Evolutionary conservation across 2,329 filamentous ascomycete genomes (phyloP).

Genomic region (Apiospora marii): DNA sequence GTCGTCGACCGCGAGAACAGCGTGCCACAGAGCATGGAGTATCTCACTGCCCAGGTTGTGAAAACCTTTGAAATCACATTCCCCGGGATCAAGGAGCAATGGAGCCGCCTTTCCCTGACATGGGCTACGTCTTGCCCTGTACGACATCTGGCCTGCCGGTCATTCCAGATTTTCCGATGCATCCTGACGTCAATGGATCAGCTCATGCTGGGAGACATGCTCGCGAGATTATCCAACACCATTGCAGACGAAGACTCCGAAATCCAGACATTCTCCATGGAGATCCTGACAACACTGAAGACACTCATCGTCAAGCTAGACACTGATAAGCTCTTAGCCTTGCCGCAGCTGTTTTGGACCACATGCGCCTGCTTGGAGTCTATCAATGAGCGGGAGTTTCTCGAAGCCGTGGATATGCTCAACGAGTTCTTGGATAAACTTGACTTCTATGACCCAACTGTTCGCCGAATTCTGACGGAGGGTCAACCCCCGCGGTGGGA

Average conservation of each 20-base stretch:
- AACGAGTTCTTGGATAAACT: slow-evolving; percentile 85
- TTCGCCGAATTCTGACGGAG: slow-evolving; percentile 76
- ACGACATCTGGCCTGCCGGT: slow-evolving; percentile 91
- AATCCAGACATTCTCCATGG: slow-evolving; percentile 97
- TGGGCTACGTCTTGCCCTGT: slow-evolving; percentile 99
- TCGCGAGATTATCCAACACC: slow-evolving; percentile 92
- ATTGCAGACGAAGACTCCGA: slow-evolving; percentile 94
- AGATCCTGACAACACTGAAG: slow-evolving; percentile 93
- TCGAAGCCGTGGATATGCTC: slow-evolving; percentile 91
- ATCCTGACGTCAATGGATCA: slow-evolving; percentile 91
- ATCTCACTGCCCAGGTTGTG: slow-evolving; percentile 82
- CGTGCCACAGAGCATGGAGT: slow-evolving; percentile 87
- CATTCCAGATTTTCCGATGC: slow-evolving; percentile 96
- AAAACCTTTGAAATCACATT: slow-evolving; percentile 86
- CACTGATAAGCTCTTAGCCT: slow-evolving; percentile 80
- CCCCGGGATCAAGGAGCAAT: slow-evolving; percentile 87
- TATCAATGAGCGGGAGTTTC: slow-evolving; percentile 93
- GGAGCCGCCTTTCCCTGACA: slow-evolving; percentile 87
- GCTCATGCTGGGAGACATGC: slow-evolving; percentile 95
- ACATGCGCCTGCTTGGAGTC: slow-evolving; percentile 96
- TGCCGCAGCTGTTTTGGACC: slow-evolving; percentile 97
- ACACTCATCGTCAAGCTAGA: slow-evolving; percentile 89
- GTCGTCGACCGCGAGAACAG: slow-evolving; percentile 76
- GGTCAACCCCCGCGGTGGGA: slow-evolving; percentile 89
- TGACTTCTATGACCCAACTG: slow-evolving; percentile 74